These are phyloP conservation scores for Circinella minor DNA, from an alignment of 371 early-diverging fungal species.

Conservation along the genomic window DNA sequence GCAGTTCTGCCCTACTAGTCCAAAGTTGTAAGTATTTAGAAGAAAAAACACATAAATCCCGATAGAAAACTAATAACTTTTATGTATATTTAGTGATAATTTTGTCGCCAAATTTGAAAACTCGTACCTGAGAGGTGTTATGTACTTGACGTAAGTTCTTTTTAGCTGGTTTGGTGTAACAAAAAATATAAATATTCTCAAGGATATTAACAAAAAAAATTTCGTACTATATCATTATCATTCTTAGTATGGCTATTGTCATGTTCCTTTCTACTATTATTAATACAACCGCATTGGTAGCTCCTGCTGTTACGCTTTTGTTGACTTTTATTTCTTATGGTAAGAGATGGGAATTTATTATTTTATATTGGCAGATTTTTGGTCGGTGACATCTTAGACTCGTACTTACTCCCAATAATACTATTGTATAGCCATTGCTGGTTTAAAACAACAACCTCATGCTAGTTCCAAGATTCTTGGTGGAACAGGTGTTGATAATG, in stretches of 20 bases:
- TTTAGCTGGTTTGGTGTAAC: not conserved
- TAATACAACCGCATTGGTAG: constrained; percentile 31
- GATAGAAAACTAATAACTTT: not conserved
- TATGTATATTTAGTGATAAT: constrained; percentile 30
- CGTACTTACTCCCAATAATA: not conserved
- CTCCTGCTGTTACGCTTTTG: constrained; percentile 41
- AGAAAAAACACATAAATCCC: not conserved
- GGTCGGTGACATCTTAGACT: not conserved
- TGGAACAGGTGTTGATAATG: constrained; percentile 50
- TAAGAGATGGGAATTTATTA: constrained; percentile 11
- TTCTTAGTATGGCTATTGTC: constrained; percentile 36
- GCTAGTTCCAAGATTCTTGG: constrained; percentile 45
- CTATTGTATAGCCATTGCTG: constrained; percentile 39
- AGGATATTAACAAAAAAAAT: not conserved
- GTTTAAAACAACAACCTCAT: constrained; percentile 45
- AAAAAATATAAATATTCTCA: not conserved
- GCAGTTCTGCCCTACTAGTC: constrained; percentile 52
- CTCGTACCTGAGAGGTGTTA: constrained; percentile 36
- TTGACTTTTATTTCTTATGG: constrained; percentile 44
- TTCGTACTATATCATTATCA: not conserved
- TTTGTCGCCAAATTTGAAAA: constrained; percentile 48
- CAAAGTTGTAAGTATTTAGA: constrained; percentile 42
- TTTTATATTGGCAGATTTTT: no score
- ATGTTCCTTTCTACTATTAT: constrained; percentile 47
- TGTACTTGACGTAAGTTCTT: constrained; percentile 41